Evolutionary conservation across 768 basidiomycete species (phyloP), one percentile per base, ranked within the genome.

Genomic region (Thelephora ganbajun): DNA sequence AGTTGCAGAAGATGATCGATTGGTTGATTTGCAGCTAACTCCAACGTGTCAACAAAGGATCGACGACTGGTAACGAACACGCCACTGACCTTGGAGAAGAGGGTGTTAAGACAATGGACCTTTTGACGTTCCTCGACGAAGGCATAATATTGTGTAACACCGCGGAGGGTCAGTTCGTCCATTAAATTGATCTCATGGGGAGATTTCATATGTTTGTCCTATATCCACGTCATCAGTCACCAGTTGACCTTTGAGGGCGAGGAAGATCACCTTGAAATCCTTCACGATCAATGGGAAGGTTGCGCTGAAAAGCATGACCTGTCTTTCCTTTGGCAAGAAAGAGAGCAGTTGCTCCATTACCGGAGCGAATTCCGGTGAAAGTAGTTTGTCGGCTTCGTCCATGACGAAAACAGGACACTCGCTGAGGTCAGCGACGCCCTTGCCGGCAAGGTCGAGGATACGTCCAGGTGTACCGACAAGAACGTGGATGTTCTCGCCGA

Each of bases 1-100:
- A 97, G 74, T 99, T 99, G 70, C 94, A 99, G 69, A 99, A 99
- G 62, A 99, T 99, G 69, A 99, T 98, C 50, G 94, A 97, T 69
- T 99, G 94, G 69, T 99, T 99, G 73, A 99, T 99, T 93, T 98
- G 94, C 45, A 99, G 79, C 90, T 97, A 61, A 22, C 4, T 2
- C 4, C 11, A 49, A 34, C 49, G 43, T 36, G 14, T 5, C 43
- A 19, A 35, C 33, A 50, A 43, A 45, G 49, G 23, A 11, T 33
- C 13, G 11, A 42, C 22, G 22, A 34, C 39, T 20, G 20, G 33
- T 0, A 46, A 41, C 14, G 3, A 12, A 19, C 35, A n/a, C 26
- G 14, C 33, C 33, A 12, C 5, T 30, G 6, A 91, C 92, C 76
- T 97, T 97, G 58, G 91, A 94, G 76, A 98, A 98, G 55, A 98